A percentile compares a stretch with the other conserved stretches of the same genome.
phyloP scores from a whole-genome alignment of 1,284 basidiomycete species.

The Gymnopus androsaceus region DNA sequence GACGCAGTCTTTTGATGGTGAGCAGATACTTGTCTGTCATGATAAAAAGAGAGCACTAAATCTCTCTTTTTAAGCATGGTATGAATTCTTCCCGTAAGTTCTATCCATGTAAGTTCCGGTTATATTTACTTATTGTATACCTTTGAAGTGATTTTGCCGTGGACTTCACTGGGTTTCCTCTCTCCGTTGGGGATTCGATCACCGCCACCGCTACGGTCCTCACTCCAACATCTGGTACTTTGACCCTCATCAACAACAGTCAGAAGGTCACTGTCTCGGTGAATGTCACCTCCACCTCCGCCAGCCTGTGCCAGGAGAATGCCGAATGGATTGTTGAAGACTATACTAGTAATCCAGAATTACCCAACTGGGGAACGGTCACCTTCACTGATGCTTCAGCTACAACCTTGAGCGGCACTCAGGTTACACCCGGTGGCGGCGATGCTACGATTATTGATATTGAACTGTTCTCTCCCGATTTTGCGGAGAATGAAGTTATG shows the following conservation, averaged over 20 bases:
- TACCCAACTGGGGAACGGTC: constrained; percentile 38
- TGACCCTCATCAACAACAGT: constrained; percentile 32
- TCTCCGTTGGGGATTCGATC: constrained; percentile 32
- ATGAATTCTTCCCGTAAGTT: constrained; percentile 10
- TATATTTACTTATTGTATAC: background rate
- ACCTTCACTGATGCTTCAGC: constrained; percentile 27
- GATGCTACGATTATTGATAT: constrained; percentile 30
- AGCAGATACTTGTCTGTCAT: constrained; percentile 14
- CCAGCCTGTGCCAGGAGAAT: constrained; percentile 35
- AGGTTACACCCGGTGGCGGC: constrained; percentile 16
- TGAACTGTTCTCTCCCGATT: constrained; percentile 3
- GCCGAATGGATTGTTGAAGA: constrained; percentile 41
- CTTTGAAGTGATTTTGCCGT: constrained; percentile 11
- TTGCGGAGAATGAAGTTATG: background rate
- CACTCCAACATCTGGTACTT: constrained; percentile 29
- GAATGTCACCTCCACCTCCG: constrained; percentile 16
- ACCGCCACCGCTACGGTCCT: constrained; percentile 32
- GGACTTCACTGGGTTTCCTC: constrained; percentile 31
- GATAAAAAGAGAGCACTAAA: background rate
- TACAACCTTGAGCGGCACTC: constrained; percentile 13
- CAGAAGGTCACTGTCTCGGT: constrained; percentile 28
- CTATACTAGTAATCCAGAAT: constrained; percentile 32
- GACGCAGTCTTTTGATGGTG: constrained; percentile 26
- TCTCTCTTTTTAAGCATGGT: background rate
- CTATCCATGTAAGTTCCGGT: background rate